Conservation (phyloP, 176 grass and related monocot genomes). For the Echinochloa phyllopogon region DNA sequence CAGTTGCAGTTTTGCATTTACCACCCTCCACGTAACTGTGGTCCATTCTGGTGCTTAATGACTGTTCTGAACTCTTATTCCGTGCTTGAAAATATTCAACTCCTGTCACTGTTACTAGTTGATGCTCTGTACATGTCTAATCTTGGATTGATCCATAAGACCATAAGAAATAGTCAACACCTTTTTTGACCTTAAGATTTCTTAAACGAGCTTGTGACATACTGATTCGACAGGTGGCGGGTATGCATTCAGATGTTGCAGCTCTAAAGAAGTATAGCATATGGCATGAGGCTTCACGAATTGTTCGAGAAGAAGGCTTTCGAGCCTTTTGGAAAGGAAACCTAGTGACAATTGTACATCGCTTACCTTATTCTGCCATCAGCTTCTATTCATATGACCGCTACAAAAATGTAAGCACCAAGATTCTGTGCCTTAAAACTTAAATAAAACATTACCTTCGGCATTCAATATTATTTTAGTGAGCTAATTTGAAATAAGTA, state of each 20-base stretch:
- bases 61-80: not conserved
- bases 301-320: constrained; percentile 85
- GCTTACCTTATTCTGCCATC: constrained; percentile 92
- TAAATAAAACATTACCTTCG: not conserved
- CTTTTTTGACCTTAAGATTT: not conserved
- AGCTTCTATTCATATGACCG: constrained; percentile 89
- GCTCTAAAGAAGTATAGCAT: constrained; percentile 76
- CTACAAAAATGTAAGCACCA: constrained; percentile 72
- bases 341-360: constrained; percentile 86
- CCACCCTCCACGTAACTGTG: not conserved
- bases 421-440: constrained; percentile 12
- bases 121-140: not conserved
- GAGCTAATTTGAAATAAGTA: constrained; percentile 18
- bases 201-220: constrained; percentile 6
- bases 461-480: constrained; percentile 18
- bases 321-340: constrained; percentile 96
- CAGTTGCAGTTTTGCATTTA: not conserved
- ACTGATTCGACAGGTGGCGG: constrained; percentile 74
- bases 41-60: not conserved
- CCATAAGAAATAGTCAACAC: not conserved
- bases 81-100: not conserved
- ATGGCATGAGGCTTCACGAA: constrained; percentile 77
- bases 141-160: constrained; percentile 5
- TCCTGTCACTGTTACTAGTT: not conserved
- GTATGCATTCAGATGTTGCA: constrained; percentile 86